Base-by-base conservation (phyloP, 108 stramenopile species). In the Craspedostauros australis region DNA sequence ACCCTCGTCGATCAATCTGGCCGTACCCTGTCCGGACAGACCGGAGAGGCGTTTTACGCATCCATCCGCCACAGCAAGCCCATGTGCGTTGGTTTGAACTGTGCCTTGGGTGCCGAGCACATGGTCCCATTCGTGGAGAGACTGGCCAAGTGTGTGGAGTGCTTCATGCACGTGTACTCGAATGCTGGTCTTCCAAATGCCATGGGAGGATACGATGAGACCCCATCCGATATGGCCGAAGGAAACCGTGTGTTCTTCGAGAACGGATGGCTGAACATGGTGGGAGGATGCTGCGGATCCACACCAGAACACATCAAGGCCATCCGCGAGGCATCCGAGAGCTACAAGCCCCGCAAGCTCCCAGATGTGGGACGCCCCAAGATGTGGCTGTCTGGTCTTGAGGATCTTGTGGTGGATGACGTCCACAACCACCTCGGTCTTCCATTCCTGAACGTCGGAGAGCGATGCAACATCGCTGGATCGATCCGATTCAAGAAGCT, bases 1-100 rank as follows among this genome's bases (percentile, higher is more conserved):
- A 97, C 96, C n/a, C 64, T 97, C 55, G 94, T 95, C 27, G 96
- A 97, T 71, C 91, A 94, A 80, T 86, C 82, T 14, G 95, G 95
- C 14, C 84, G 95, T 42, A 96, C 95, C 3, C 74, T 96, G 29
- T 94, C 92, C 7, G 96, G 96, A 9, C 96, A 97, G 62, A 97
- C 96, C 20, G 86, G 82, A 26, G 91, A 96, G 81, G 96, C 91
- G 5, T 96, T 96, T 62, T 96, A 94, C 62, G 89, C 82, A 21
- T 92, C 90, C 36, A 88, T 96, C 58, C 86, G 93, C 28, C 96
- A 96, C 58, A 77, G 85, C 55, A 94, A 84, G 82, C 96, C 96
- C 15, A 93, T 96, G 68, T 86, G 84, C 58, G 79, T 92, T 7
- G 90, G 90, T 14, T 65, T 92, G 64, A 92, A 88, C 80, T 92